phyloP scores from a whole-genome alignment of 139 green algal species.

The Haematococcus sp. region DNA sequence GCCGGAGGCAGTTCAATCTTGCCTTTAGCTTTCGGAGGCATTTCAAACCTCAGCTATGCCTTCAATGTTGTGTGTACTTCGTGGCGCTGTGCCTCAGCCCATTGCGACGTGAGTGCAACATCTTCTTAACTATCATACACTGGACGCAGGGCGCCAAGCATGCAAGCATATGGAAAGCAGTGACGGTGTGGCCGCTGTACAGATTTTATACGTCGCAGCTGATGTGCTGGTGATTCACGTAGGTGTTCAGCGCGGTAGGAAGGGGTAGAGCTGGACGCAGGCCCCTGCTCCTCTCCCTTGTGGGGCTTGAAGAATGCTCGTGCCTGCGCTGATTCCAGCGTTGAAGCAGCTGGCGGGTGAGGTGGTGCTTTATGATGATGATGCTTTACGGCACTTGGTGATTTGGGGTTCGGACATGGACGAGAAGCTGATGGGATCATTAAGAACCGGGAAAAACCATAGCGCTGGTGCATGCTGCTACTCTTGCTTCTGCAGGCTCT shows the following conservation, averaged over 20 bases:
- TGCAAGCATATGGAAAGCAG: too few relatives aligned
- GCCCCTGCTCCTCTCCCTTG: neutral
- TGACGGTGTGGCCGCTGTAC: too few relatives aligned
- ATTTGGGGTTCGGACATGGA: too few relatives aligned
- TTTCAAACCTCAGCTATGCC: constrained; percentile 6
- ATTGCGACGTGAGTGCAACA: neutral
- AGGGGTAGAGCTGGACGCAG: neutral
- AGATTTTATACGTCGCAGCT: too few relatives aligned
- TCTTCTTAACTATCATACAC: neutral
- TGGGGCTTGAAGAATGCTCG: neutral
- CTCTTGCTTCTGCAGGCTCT: neutral
- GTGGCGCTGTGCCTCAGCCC: neutral
- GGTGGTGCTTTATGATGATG: too few relatives aligned
- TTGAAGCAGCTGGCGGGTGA: too few relatives aligned
- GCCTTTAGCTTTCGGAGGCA: constrained; percentile 36
- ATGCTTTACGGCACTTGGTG: too few relatives aligned
- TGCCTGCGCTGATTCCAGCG: neutral
- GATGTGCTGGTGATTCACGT: too few relatives aligned
- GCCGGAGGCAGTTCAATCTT: constrained; percentile 29
- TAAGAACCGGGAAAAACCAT: too few relatives aligned
- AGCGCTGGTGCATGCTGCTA: neutral
- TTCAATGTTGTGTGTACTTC: neutral
- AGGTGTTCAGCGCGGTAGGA: neutral
- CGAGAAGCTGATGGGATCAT: too few relatives aligned
- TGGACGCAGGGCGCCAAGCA: too few relatives aligned